Conservation (phyloP, 2,329 filamentous ascomycete species). For the Tolypocladium nubicola region DNA sequence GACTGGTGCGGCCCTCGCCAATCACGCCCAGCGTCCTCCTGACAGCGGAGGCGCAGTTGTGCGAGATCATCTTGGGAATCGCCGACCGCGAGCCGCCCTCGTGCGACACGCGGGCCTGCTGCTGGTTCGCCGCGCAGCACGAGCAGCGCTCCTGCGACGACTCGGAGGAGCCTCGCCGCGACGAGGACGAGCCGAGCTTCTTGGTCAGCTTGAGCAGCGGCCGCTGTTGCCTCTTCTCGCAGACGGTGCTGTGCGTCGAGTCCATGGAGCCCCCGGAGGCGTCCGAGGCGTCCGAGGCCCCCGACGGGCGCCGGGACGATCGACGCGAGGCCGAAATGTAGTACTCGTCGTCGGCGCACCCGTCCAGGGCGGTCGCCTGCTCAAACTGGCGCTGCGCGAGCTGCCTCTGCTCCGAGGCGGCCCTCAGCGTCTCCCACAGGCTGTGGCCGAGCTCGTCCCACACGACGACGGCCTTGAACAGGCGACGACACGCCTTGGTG, state of each 20-base stretch:
- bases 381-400: conserved; percentile 3
- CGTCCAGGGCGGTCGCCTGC: neutral
- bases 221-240: neutral
- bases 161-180: neutral
- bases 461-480: conserved; percentile 27
- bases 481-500: conserved; percentile 22
- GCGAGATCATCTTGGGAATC: neutral
- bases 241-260: neutral
- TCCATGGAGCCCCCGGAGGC: neutral
- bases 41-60: conserved; percentile 1
- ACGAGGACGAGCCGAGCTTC: neutral
- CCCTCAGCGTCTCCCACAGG: conserved; percentile 19
- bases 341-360: neutral
- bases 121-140: neutral
- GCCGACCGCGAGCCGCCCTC: neutral
- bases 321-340: neutral
- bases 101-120: too few relatives aligned
- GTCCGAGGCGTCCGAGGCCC: conserved; percentile 1
- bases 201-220: neutral
- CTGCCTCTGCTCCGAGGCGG: conserved; percentile 7
- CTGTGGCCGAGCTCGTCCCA: conserved; percentile 26
- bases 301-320: neutral
- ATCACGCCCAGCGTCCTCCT: conserved; percentile 1
- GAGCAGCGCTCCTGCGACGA: neutral
- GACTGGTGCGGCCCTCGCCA: neutral